Percentiles rank a stretch among this genome's conserved stretches.
Conservation (phyloP, 352 stramenopile genomes). For the Pythium grandisporangium region DNA sequence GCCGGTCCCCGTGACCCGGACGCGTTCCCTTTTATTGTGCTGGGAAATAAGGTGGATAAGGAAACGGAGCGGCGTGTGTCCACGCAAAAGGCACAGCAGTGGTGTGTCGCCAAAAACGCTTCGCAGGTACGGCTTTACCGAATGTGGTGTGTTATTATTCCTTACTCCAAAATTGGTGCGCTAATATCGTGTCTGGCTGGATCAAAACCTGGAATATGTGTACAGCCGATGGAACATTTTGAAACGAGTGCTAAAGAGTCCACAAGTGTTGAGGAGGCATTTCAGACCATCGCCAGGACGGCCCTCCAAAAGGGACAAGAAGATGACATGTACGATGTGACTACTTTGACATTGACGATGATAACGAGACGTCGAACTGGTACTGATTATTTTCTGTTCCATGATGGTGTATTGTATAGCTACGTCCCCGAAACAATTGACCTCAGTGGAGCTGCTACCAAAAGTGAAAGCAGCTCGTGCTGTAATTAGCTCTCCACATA, state of each 20-base stretch:
- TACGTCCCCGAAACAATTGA: constrained; percentile 84
- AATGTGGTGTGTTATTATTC: not conserved
- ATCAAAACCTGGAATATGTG: no score
- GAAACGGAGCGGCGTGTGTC: constrained; percentile 82
- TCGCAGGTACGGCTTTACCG: constrained; percentile 29
- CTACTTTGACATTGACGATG: not conserved
- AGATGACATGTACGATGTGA: constrained; percentile 65
- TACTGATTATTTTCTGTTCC: no score
- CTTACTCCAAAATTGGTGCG: not conserved
- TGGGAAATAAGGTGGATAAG: constrained; percentile 99
- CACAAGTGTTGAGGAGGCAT: constrained; percentile 95
- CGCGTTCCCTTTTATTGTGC: constrained; percentile 96
- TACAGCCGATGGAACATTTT: constrained; percentile 91
- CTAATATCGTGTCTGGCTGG: no score
- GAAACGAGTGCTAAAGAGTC: constrained; percentile 97
- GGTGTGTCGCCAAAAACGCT: constrained; percentile 85
- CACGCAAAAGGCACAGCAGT: constrained; percentile 88
- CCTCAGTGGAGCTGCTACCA: constrained; percentile 58
- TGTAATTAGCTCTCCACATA: no score
- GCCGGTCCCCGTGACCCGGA: constrained; percentile 85
- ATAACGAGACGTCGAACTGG: no score
- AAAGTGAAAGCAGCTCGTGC: constrained; percentile 60
- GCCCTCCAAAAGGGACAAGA: constrained; percentile 83
- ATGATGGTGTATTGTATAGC: constrained; percentile 13
- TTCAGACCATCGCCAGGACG: constrained; percentile 88